Evolutionary conservation across 179 eudicot species (phyloP).

Genomic region (Beta lomatogona): DNA sequence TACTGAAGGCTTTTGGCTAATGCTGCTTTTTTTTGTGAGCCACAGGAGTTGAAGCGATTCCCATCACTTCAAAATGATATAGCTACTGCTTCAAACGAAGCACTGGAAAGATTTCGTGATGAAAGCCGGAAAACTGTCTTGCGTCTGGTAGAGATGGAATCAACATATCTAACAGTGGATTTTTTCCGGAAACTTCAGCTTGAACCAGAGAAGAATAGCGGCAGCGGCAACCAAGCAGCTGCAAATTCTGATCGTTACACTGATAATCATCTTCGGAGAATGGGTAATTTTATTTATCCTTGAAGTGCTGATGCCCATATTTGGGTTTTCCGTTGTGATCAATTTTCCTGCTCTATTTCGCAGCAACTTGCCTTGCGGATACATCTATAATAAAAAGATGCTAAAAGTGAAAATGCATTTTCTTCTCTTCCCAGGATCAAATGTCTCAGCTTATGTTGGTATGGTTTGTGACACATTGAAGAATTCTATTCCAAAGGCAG

Average conservation of each 20-base stretch:
- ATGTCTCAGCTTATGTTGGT: constrained; percentile 79
- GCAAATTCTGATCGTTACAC: constrained; percentile 73
- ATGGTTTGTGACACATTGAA: constrained; percentile 90
- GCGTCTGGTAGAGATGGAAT: constrained; percentile 97
- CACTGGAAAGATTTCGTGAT: constrained; percentile 89
- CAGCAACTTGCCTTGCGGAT: background rate
- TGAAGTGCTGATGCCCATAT: background rate
- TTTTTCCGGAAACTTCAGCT: constrained; percentile 85
- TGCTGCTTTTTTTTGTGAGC: constrained; percentile 10
- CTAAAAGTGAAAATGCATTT: background rate
- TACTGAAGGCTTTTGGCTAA: constrained; percentile 1
- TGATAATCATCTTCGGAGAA: constrained; percentile 78
- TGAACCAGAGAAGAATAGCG: constrained; percentile 67
- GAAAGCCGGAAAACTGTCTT: constrained; percentile 88
- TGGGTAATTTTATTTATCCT: constrained; percentile 48
- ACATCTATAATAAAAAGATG: background rate
- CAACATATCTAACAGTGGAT: constrained; percentile 88
- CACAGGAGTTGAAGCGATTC: constrained; percentile 88
- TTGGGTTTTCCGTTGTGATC: background rate
- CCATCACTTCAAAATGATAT: constrained; percentile 93
- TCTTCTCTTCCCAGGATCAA: constrained; percentile 56
- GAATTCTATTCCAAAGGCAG: constrained; percentile 90
- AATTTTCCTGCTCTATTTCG: background rate
- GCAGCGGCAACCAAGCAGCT: constrained; percentile 22
- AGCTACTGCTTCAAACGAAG: constrained; percentile 84